These are phyloP conservation scores for Aspergillus bertholletiae DNA, from an alignment of 495 filamentous ascomycete genomes.

Conservation along the genomic window DNA sequence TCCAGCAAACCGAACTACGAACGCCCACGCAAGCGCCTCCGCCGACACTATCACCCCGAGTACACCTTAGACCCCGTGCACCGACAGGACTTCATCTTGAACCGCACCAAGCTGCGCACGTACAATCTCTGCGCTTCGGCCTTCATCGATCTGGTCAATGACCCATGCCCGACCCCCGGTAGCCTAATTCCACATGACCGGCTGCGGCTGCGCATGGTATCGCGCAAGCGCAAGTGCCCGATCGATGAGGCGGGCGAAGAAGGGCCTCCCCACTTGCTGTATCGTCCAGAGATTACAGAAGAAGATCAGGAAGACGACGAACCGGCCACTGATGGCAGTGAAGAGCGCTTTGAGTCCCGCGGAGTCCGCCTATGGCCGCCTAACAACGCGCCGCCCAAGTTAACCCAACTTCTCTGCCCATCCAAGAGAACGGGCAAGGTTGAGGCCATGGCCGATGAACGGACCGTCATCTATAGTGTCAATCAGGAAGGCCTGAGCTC, in stretches of 20 bases:
- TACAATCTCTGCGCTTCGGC: conserved; percentile 58
- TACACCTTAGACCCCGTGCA: conserved; percentile 40
- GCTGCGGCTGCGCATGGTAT: conserved; percentile 51
- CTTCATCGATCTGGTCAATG: conserved; percentile 65
- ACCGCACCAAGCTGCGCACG: conserved; percentile 55
- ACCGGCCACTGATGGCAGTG: conserved; percentile 26
- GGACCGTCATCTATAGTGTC: conserved; percentile 52
- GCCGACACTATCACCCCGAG: conserved; percentile 39
- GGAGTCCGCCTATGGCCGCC: conserved; percentile 59
- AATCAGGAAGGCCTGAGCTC: conserved; percentile 43
- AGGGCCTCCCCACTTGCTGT: conserved; percentile 27
- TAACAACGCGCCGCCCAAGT: conserved; percentile 37
- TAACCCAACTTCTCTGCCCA: conserved; percentile 58
- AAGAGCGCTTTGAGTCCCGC: conserved; percentile 48
- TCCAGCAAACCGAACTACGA: conserved; percentile 37
- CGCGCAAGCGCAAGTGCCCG: conserved; percentile 36
- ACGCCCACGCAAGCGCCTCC: conserved; percentile 35
- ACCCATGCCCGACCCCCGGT: conserved; percentile 34
- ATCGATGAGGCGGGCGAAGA: conserved; percentile 37
- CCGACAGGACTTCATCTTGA: conserved; percentile 49
- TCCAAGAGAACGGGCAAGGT: conserved; percentile 44
- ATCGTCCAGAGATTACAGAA: conserved; percentile 29
- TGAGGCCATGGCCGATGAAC: conserved; percentile 56
- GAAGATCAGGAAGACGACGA: conserved; percentile 25
- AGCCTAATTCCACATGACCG: conserved; percentile 40